Evolutionary conservation across 2,329 filamentous ascomycete genomes (phyloP), one percentile per base, ranked within the genome.

Genomic region (Albifimbria verrucaria): DNA sequence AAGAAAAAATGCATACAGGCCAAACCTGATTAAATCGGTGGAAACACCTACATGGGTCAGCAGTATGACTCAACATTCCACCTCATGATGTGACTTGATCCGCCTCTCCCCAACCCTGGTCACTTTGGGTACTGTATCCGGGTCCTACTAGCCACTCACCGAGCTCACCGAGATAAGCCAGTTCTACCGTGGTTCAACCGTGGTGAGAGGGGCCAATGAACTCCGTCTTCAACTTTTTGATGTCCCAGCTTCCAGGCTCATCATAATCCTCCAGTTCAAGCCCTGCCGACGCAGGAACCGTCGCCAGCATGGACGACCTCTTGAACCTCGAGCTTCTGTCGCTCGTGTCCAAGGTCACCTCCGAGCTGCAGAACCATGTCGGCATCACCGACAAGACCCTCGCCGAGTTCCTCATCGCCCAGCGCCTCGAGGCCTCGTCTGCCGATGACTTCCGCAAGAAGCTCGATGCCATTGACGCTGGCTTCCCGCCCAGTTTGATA

Each of bases 321-420:
- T 84, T 90, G 70, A 89, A 90, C 63, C 86, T 99, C 68, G 94
- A 99, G 79, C 80, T 95, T 56, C 82, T 99, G 51, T 96, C 92
- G 63, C 86, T 99, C 65, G 92, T 97, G 52, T 94, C 91, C 49
- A 96, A 93, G 71, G 91, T 99, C 62, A 92, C 92, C 15, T 93
- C 89, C 18, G 94, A 99, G 72, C 80, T 99, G 50, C 88, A 96
- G 64, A 99, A 99, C 67, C 90, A 99, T 73, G 74, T 97, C 55
- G 91, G 92, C 52, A 85, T 97, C 63, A 89, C 83, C 68, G 92
- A 99, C 74, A 97, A 96, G 73, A 96, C 91, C 5, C 85, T 99
- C 23, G 92, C 94, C 62, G 94, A 99, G 72, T 99, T 96, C 68
- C 85, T 99, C 64, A 96, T 99, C 66, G 89, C 89, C 56, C 89